Base-by-base conservation (phyloP, 192 early-diverging fungal species). In the Linnemannia elongata region DNA sequence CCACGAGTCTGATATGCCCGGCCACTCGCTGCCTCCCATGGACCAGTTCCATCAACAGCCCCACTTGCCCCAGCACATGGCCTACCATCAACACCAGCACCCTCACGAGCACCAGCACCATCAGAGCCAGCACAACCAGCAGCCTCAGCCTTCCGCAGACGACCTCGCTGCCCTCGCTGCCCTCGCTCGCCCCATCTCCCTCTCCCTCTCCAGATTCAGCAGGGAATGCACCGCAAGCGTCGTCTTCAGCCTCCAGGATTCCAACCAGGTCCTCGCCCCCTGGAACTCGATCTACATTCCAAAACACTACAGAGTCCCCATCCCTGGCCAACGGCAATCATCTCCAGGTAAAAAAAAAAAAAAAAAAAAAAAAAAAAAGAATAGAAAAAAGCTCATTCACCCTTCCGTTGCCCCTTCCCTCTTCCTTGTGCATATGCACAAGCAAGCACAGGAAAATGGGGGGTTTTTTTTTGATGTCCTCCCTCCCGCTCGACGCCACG, bases 281-380 rank as follows among this genome's bases (percentile, higher is more conserved):
- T 87, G 79, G 85, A 87, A 81, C 80, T 87, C 85, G 85, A 87
- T 87, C 76, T 87, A 87, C 72, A 81, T 87, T 70, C 85, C 85
- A 39, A 87, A 81, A 79, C 79, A 87, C 30, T 87, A 87, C 76
- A 76, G 85, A 20, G 63, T 81, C 6, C 85, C 85, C 18, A 81
- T 57, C 30, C 70, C 79, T 1, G 85, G 85, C 4, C 85, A 87
- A 45, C 85, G 85, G 1, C 85, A 87, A 52, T 87, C 85, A 8
- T 87, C 85, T 24, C 85, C 85, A 78, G 85, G 85, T 87, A 87
- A 42, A 24, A 69, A 18, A 66, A 10, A 10, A 5, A 60, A 15
- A 60, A 60, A n/a, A 52, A 33, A 22, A 87, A 42, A 24, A 69
- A 18, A 66, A 10, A 87, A 42, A 24, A 69, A 18, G 35, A 10